Evolutionary conservation across 345 rosid species (phyloP), one percentile per base, ranked within the genome.

Genomic region (Raphanus raphanistrum): DNA sequence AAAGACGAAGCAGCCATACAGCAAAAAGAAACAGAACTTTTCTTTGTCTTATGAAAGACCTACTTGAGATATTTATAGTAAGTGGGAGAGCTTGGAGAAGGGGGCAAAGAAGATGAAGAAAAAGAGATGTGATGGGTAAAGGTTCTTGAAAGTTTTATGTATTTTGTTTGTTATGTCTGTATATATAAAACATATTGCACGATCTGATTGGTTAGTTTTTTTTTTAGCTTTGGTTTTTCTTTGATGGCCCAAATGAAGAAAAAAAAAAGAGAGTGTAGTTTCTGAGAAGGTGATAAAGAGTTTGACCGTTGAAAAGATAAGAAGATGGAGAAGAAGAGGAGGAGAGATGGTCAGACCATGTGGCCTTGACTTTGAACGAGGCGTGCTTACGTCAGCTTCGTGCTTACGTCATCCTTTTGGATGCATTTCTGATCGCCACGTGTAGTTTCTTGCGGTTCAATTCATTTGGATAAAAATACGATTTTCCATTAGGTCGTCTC

Each of bases 251-350:
- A 64, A 29, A 72, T 38, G 61, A 65, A 57, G 25, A 11, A 58
- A 8, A 5, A 66, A 50, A 5, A 43, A 6, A 25, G 36, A 32
- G 45, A 10, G 52, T 68, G 89, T 76, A 84, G 76, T 87, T 90
- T 92, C 97, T 74, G 62, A 70, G 93, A 88, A 88, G 85, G 84
- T 82, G 76, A 83, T 68, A 68, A 82, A 84, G 76, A 82, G 88
- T 87, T 94, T 92, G 98, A 94, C 98, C 88, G 97, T 94, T 88
- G 97, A 94, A 94, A 84, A 67, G 21, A 41, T 13, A 66, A 67
- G 72, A 72, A 71, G 68, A 6, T 62, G 75, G 8, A 64, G 68
- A 27, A 60, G 78, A 35, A 73, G 74, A 64, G 48, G 48, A 2
- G 43, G 12, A 11, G 43, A 36, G 48, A 41, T 41, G 86, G 96